A percentile compares a stretch with the other conserved stretches of the same genome.
phyloP scores from a whole-genome alignment of 2,329 filamentous ascomycete genomes.

The Coniochaeta ligniaria region DNA sequence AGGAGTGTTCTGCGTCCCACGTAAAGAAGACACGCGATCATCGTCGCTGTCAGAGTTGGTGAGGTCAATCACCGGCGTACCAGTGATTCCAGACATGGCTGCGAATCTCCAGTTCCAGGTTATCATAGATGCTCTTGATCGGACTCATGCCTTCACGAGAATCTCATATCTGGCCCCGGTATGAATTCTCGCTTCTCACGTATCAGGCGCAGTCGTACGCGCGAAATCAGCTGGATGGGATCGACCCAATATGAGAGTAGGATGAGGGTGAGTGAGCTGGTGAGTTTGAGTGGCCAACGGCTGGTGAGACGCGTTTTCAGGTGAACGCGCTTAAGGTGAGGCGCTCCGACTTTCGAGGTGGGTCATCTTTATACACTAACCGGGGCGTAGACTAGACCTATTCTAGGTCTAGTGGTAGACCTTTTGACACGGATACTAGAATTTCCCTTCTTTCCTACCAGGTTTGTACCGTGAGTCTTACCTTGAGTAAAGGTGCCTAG shows the following conservation, averaged over 20 bases:
- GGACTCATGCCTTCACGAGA: not conserved
- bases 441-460: too few species aligned
- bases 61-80: not conserved
- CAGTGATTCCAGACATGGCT: not conserved
- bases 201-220: not conserved
- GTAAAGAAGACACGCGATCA: not conserved
- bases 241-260: not conserved
- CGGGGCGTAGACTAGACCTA: not conserved
- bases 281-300: too few species aligned
- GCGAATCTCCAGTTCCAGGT: not conserved
- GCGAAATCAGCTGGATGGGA: not conserved
- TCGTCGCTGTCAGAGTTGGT: not conserved
- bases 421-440: not conserved
- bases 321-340: not conserved
- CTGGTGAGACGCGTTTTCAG: not conserved
- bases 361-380: not conserved
- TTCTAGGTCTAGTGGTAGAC: not conserved
- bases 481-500: too few species aligned
- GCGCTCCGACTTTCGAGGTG: not conserved
- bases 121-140: not conserved
- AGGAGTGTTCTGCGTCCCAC: not conserved
- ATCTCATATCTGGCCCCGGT: not conserved
- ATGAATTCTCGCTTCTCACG: not conserved
- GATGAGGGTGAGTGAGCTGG: too few species aligned
- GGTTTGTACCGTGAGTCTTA: too few species aligned